Conservation (phyloP, 2,329 filamentous ascomycete genomes). For the Dactylonectria macrodidyma region DNA sequence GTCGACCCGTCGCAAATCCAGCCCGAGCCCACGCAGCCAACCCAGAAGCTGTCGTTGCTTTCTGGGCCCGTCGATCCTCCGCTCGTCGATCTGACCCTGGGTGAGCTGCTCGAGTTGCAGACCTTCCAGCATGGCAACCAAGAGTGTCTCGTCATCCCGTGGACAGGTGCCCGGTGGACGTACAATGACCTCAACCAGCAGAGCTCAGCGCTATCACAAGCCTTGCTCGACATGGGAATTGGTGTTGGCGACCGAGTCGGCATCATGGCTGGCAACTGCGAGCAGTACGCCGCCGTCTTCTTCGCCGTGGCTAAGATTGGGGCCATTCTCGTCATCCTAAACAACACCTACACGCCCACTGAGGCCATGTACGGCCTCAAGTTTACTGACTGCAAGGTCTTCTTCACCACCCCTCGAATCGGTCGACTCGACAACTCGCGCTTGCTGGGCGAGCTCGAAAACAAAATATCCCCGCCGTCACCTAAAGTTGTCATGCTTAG, state of each 20-base stretch:
- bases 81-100: constrained; percentile 79
- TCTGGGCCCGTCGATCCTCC: constrained; percentile 78
- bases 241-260: constrained; percentile 78
- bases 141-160: constrained; percentile 81
- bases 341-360: constrained; percentile 84
- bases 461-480: constrained; percentile 54
- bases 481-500: constrained; percentile 74
- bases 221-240: constrained; percentile 77
- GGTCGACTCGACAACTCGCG: constrained; percentile 75
- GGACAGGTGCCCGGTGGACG: constrained; percentile 83
- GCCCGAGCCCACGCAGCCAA: constrained; percentile 48
- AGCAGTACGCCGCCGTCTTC: constrained; percentile 86
- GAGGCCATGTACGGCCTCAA: constrained; percentile 80
- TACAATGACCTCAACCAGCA: constrained; percentile 76
- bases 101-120: constrained; percentile 81
- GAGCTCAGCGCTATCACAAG: constrained; percentile 73
- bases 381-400: constrained; percentile 79
- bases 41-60: constrained; percentile 70
- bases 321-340: constrained; percentile 81
- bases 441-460: constrained; percentile 69
- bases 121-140: constrained; percentile 74
- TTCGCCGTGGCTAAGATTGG: constrained; percentile 79
- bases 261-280: constrained; percentile 83
- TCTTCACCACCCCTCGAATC: constrained; percentile 81
- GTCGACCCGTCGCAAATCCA: constrained; percentile 47